Evolutionary conservation across 495 filamentous ascomycete genomes (phyloP), one percentile per base, ranked within the genome.

Genomic region (Xylaria intraflava): DNA sequence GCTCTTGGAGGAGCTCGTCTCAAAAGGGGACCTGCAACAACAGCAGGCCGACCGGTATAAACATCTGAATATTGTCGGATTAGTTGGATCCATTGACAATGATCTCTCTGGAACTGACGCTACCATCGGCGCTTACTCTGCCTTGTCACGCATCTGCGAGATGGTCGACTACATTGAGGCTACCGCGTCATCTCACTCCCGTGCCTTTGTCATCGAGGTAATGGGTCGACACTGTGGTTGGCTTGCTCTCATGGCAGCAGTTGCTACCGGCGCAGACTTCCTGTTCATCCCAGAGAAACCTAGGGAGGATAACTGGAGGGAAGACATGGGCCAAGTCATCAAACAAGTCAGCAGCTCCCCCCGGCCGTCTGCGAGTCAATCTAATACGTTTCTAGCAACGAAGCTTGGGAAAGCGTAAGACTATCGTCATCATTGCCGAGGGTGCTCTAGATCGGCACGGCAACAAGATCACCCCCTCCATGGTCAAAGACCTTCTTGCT

Each of bases 161-260:
- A 84, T 89, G 44, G 86, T 99, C 22, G 94, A 99, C 70, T 89
- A 87, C 67, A 95, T 99, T 57, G 95, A 97, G 68, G 90, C 93
- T 29, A 99, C 94, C 1, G 94, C 94, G 6, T 89, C 84, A 33
- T 95, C 89, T n/a, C 94, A 97, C 71, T 95, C 95, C 51, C 78
- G 94, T 59, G 94, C 94, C 35, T 99, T 99, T 69, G 92, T 99
- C 26, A 86, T 99, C 60, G 94, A 97, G 68, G 94, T 97, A 43
- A 99, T 99, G 94, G 94, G 94, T n/a, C 82, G 94, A 51, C 92
- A 97, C 71, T 99, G 94, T 63, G 94, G 94, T 36, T 99, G 94
- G 94, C 75, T 99, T 46, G 94, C 93, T 39, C 75, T 99, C 41
- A 96, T 96, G 90, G 87, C 94, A 11, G 93, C 90, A 53, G 89